Conservation (phyloP, 108 stramenopile species). For the Fragilariopsis cylindrus region DNA sequence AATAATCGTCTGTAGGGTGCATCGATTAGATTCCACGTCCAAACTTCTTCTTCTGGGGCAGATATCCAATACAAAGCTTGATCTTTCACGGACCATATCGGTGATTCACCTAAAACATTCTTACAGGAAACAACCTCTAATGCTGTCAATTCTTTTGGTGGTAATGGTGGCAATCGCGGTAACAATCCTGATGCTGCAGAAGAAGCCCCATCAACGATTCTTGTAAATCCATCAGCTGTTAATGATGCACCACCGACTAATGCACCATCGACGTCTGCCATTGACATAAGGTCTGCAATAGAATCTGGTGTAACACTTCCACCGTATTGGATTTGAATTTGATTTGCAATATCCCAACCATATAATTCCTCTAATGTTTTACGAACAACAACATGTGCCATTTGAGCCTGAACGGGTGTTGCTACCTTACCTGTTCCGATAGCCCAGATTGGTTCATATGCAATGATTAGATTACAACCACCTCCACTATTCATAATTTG, state of each 20-base stretch:
- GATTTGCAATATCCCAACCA: conserved; percentile 47
- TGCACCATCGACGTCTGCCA: conserved; percentile 82
- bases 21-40: conserved; percentile 58
- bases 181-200: conserved; percentile 8
- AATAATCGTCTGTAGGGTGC: conserved; percentile 54
- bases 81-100: conserved; percentile 60
- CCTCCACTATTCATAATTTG: conserved; percentile 30
- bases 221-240: conserved; percentile 72
- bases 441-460: conserved; percentile 96
- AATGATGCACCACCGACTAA: conserved; percentile 83
- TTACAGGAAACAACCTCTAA: conserved; percentile 42
- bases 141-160: conserved; percentile 40
- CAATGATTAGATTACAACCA: conserved; percentile 62
- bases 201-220: conserved; percentile 64
- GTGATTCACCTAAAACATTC: conserved; percentile 69
- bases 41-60: conserved; percentile 72
- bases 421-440: conserved; percentile 91
- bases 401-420: conserved; percentile 70
- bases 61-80: conserved; percentile 67
- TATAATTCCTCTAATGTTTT: conserved; percentile 45
- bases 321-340: conserved; percentile 72
- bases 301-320: conserved; percentile 76
- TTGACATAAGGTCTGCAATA: conserved; percentile 68
- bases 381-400: conserved; percentile 54
- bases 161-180: conserved; percentile 14